Evolutionary conservation across 352 stramenopile species (phyloP).

Genomic region (Phytophthora crassamura): DNA sequence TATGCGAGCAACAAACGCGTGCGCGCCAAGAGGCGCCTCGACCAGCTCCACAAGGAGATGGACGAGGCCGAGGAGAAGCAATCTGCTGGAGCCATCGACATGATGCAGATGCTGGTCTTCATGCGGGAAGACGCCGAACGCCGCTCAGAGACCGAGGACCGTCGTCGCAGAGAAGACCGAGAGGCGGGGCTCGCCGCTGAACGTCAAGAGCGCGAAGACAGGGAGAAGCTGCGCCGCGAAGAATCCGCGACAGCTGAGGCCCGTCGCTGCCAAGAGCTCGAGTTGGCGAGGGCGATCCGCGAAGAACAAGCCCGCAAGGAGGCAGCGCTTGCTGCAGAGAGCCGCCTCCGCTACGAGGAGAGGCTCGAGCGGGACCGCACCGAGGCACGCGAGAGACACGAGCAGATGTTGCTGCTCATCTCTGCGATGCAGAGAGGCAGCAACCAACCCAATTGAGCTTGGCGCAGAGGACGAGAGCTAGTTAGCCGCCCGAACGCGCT

Average conservation of each 20-base stretch:
- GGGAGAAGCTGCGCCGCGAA: neutral
- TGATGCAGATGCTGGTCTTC: conserved; percentile 4
- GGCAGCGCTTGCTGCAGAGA: neutral
- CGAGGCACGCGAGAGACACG: neutral
- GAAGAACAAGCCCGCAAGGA: neutral
- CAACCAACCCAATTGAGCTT: too few relatives aligned
- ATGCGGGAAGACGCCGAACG: neutral
- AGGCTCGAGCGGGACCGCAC: neutral
- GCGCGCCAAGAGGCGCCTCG: neutral
- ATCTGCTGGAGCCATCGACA: neutral
- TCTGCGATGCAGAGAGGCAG: neutral
- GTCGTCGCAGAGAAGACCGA: neutral
- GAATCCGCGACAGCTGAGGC: neutral
- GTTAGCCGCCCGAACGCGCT: too few relatives aligned
- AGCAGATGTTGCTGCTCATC: neutral
- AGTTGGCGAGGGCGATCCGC: too few relatives aligned
- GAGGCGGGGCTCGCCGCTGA: neutral
- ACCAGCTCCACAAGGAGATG: neutral
- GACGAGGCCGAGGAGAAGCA: neutral
- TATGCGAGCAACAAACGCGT: too few relatives aligned
- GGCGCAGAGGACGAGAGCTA: too few relatives aligned
- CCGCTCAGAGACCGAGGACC: neutral
- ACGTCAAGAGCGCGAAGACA: neutral
- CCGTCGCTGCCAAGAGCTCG: too few relatives aligned
- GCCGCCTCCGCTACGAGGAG: neutral